phyloP scores from a whole-genome alignment of 1,139 yeast genomes.

The Wickerhamomyces sp. region DNA sequence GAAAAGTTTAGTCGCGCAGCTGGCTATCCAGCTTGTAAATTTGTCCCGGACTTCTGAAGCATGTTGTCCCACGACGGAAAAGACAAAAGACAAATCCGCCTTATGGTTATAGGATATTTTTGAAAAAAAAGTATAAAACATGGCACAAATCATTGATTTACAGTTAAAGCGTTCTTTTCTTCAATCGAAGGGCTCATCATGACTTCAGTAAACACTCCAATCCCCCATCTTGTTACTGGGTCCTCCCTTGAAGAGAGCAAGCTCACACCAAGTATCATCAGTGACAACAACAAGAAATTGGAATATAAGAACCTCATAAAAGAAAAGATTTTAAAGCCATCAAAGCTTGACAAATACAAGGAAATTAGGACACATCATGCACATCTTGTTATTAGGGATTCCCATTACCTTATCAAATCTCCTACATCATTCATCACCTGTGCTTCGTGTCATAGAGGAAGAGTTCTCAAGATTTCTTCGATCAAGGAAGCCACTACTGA shows the following conservation, averaged over 20 bases:
- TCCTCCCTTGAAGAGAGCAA: no score
- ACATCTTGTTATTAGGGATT: conserved; percentile 23
- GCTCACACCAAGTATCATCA: conserved; percentile 1
- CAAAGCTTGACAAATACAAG: conserved; percentile 15
- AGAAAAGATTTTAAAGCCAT: conserved; percentile 22
- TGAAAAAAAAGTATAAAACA: conserved; percentile 1
- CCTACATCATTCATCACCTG: conserved; percentile 24
- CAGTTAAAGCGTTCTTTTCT: background rate
- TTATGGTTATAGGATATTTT: background rate
- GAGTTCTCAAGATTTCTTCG: conserved; percentile 19
- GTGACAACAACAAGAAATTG: conserved; percentile 15
- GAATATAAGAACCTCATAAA: conserved; percentile 21
- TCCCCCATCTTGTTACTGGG: no score
- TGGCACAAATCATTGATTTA: background rate
- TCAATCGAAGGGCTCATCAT: background rate
- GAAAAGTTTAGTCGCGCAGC: no score
- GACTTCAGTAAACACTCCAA: conserved; percentile 1
- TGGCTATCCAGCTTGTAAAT: no score
- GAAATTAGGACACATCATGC: conserved; percentile 18
- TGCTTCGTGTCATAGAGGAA: conserved; percentile 23
- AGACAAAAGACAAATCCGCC: no score
- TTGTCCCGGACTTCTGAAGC: no score
- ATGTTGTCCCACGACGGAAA: no score
- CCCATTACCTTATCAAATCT: conserved; percentile 20
- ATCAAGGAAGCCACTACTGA: conserved; percentile 17